These are phyloP conservation scores for Rhododendron ferrugineum DNA, from an alignment of 148 eudicot genomes.

Conservation along the genomic window DNA sequence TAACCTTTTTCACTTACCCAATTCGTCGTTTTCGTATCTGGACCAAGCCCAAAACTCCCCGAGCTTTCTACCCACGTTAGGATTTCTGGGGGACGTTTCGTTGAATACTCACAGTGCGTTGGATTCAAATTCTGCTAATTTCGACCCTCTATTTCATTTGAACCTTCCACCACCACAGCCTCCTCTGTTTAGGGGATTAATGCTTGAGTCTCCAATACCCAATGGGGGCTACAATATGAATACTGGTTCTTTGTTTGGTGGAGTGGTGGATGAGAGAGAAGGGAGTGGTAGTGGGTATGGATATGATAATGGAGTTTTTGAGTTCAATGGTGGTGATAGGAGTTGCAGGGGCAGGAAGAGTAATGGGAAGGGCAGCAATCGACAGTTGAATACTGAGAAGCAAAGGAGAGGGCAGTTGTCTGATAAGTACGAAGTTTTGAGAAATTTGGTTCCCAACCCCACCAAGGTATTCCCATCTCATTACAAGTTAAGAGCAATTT, in stretches of 20 bases:
- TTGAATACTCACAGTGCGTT: neutral
- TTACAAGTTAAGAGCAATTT: neutral
- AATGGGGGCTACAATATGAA: constrained; percentile 23
- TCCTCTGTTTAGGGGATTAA: constrained; percentile 44
- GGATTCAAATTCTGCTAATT: constrained; percentile 12
- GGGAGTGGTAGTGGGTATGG: constrained; percentile 30
- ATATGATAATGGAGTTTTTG: constrained; percentile 39
- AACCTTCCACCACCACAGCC: constrained; percentile 52
- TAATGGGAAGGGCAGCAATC: constrained; percentile 43
- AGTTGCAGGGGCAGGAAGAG: constrained; percentile 30
- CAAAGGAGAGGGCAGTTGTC: constrained; percentile 64
- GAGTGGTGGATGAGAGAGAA: constrained; percentile 43
- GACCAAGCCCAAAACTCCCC: constrained; percentile 3
- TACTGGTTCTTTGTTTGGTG: constrained; percentile 35
- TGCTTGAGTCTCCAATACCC: constrained; percentile 44
- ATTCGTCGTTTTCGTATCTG: constrained; percentile 19
- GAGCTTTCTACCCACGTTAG: constrained; percentile 14
- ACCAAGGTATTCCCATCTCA: constrained; percentile 48
- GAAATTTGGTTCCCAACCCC: constrained; percentile 56
- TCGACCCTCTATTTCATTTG: constrained; percentile 55
- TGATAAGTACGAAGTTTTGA: constrained; percentile 46
- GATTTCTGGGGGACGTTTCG: constrained; percentile 21
- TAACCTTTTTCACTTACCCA: constrained; percentile 28
- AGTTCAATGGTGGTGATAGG: constrained; percentile 33
- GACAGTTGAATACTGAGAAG: constrained; percentile 70